These are phyloP conservation scores for Mycosphaerella sp. DNA, from an alignment of 2,329 filamentous ascomycete species.

Conservation along the genomic window DNA sequence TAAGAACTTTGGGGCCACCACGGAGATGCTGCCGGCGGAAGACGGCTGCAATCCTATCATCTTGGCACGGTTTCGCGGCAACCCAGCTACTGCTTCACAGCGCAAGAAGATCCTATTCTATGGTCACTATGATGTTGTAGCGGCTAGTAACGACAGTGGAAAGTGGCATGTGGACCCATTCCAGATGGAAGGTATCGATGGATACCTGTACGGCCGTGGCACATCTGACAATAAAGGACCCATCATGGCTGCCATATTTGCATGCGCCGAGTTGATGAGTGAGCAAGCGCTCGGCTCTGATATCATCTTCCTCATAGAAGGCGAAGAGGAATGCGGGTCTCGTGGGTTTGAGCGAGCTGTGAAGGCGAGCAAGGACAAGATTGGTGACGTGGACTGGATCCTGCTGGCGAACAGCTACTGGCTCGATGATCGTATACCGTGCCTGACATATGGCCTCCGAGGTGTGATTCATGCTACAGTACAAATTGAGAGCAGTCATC, in stretches of 20 bases:
- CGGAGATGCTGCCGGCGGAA: conserved; percentile 80
- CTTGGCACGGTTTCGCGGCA: conserved; percentile 78
- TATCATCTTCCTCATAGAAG: conserved; percentile 89
- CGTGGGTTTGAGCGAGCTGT: conserved; percentile 83
- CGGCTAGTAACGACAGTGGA: conserved; percentile 71
- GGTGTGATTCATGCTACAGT: conserved; percentile 92
- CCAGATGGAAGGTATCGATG: conserved; percentile 78
- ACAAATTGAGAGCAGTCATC: conserved; percentile 75
- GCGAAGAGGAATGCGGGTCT: conserved; percentile 92
- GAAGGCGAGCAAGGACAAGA: conserved; percentile 68
- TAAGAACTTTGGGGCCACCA: conserved; percentile 82
- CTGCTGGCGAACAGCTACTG: conserved; percentile 96
- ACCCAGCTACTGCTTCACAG: conserved; percentile 55
- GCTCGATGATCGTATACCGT: conserved; percentile 93
- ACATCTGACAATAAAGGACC: conserved; percentile 97
- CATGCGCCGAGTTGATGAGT: conserved; percentile 80
- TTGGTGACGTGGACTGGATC: conserved; percentile 90
- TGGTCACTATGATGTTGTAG: conserved; percentile 95
- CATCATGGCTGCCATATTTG: conserved; percentile 87
- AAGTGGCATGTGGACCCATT: conserved; percentile 90
- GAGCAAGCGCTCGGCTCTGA: conserved; percentile 80
- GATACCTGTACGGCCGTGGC: conserved; percentile 91
- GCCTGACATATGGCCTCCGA: conserved; percentile 86
- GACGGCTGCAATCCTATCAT: conserved; percentile 84
- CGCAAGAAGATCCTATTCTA: conserved; percentile 92